These are phyloP conservation scores for Penicillium sp. DNA, from an alignment of 2,329 filamentous ascomycete species.

Conservation along the genomic window DNA sequence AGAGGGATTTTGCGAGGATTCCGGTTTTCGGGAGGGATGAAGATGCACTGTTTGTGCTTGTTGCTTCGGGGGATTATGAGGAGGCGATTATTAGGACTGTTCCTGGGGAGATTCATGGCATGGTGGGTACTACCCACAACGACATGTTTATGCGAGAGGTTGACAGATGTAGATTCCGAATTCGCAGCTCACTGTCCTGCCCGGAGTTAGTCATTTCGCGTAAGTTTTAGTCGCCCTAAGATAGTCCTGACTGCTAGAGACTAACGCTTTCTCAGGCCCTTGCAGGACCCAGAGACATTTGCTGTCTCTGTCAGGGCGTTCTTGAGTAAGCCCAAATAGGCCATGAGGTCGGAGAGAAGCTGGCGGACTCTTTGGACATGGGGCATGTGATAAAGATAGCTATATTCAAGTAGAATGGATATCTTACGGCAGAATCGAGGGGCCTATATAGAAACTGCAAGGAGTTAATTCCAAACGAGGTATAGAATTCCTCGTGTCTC, in stretches of 20 bases:
- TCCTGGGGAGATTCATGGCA: not conserved
- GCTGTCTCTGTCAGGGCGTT: not conserved
- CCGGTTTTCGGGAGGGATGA: not conserved
- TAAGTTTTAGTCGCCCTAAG: not conserved
- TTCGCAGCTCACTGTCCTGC: not conserved
- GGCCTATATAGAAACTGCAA: too few relatives aligned
- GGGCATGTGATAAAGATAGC: too few relatives aligned
- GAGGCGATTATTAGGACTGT: not conserved
- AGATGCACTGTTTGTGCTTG: not conserved
- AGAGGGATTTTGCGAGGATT: not conserved
- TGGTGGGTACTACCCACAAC: not conserved
- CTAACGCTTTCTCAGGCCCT: not conserved
- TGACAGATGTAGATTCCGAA: not conserved
- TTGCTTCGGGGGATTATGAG: not conserved
- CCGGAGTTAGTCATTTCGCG: not conserved
- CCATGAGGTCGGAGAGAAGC: too few relatives aligned
- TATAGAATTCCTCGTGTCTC: too few relatives aligned
- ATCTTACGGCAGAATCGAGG: too few relatives aligned
- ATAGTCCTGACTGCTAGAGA: too few relatives aligned
- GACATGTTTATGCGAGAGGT: too few relatives aligned
- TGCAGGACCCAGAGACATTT: conserved; percentile 1
- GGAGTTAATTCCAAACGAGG: too few relatives aligned
- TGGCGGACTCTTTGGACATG: too few relatives aligned
- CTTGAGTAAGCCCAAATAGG: not conserved
- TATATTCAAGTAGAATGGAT: too few relatives aligned